phyloP scores from a whole-genome alignment of 1,284 basidiomycete genomes.

The Tremellales sp. region DNA sequence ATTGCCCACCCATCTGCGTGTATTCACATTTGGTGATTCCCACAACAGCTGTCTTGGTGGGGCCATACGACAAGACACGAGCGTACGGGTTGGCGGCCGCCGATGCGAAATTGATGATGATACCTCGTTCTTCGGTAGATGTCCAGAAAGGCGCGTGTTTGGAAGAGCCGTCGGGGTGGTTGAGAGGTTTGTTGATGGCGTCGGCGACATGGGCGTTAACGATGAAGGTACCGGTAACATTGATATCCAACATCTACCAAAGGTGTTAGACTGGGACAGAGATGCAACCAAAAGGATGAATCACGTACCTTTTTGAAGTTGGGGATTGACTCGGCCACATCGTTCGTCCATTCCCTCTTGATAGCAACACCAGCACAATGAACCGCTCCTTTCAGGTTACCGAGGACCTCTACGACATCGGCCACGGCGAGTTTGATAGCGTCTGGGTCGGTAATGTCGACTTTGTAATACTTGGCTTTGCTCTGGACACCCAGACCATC shows the following conservation, averaged over 20 bases:
- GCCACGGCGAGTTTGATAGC: conserved; percentile 29
- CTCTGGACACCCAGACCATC: conserved; percentile 8
- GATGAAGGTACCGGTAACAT: conserved; percentile 40
- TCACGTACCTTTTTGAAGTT: conserved; percentile 35
- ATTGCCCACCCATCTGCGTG: neutral
- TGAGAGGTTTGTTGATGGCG: conserved; percentile 40
- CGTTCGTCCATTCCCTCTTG: conserved; percentile 39
- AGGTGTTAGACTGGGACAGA: neutral
- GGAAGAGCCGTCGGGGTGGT: conserved; percentile 23
- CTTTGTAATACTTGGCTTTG: conserved; percentile 30
- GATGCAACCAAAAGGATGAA: neutral
- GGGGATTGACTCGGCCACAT: conserved; percentile 34
- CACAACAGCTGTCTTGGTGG: conserved; percentile 40
- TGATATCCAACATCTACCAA: conserved; percentile 39
- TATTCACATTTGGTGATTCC: conserved; percentile 36
- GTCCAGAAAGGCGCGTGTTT: conserved; percentile 33
- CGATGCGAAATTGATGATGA: conserved; percentile 46
- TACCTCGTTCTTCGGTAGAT: conserved; percentile 38
- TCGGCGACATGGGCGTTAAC: conserved; percentile 42
- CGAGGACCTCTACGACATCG: conserved; percentile 18
- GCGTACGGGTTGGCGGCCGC: conserved; percentile 38
- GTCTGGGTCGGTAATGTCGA: conserved; percentile 34
- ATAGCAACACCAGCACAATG: conserved; percentile 43
- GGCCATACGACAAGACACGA: conserved; percentile 38
- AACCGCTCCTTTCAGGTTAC: conserved; percentile 35